phyloP scores from a whole-genome alignment of 257 asterid genomes.

The Plantago ovata region DNA sequence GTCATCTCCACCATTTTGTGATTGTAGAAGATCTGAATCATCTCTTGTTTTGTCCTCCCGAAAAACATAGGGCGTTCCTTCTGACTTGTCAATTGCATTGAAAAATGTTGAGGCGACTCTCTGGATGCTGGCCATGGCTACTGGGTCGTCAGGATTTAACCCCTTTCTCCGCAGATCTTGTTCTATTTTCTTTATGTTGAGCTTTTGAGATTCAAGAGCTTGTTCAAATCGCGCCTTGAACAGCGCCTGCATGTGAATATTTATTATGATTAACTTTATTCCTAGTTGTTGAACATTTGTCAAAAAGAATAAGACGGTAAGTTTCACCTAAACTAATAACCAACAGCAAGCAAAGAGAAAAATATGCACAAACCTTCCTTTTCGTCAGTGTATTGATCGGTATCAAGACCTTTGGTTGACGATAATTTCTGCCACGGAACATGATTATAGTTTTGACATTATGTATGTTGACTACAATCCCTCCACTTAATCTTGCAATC shows the following conservation, averaged over 20 bases:
- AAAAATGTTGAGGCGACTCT: slow-evolving; percentile 97
- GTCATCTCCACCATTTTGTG: slow-evolving; percentile 58
- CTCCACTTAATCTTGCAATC: slow-evolving; percentile 95
- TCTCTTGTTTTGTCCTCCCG: slow-evolving; percentile 46
- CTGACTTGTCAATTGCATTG: slow-evolving; percentile 90
- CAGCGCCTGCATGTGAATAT: slow-evolving; percentile 54
- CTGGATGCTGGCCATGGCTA: slow-evolving; percentile 97
- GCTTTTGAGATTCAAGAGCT: slow-evolving; percentile 92
- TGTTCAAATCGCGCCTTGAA: slow-evolving; percentile 96
- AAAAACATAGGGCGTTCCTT: slow-evolving; percentile 86
- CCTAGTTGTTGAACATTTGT: no score
- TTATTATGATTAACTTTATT: neutral
- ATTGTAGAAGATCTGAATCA: slow-evolving; percentile 30
- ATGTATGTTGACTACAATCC: slow-evolving; percentile 79
- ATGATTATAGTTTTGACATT: slow-evolving; percentile 83
- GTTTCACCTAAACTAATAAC: neutral
- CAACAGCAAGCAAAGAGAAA: slow-evolving; percentile 17
- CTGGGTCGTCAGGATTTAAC: slow-evolving; percentile 92
- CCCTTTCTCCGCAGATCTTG: slow-evolving; percentile 92
- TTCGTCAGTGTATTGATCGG: slow-evolving; percentile 93
- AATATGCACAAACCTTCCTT: slow-evolving; percentile 58
- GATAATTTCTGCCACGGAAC: slow-evolving; percentile 97
- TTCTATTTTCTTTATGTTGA: slow-evolving; percentile 85
- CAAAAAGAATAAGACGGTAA: no score
- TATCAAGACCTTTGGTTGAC: slow-evolving; percentile 93